phyloP scores from a whole-genome alignment of 768 basidiomycete species.

The Mycena polygramma region DNA sequence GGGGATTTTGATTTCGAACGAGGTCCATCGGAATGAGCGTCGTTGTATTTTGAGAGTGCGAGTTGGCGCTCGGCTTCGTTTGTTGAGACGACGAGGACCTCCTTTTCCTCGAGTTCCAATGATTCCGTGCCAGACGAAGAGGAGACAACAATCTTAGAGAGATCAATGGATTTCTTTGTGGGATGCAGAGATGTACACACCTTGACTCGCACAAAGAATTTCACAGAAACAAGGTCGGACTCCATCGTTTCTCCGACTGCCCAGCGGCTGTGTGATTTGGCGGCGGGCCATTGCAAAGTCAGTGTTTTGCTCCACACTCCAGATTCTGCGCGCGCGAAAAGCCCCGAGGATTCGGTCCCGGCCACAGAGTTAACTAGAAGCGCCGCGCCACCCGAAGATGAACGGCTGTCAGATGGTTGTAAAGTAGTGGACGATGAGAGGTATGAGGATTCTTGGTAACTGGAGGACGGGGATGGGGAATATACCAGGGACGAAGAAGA shows the following conservation, averaged over 20 bases:
- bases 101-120: constrained; percentile 77
- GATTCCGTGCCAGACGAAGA: constrained; percentile 74
- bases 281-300: constrained; percentile 79
- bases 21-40: constrained; percentile 47
- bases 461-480: constrained; percentile 35
- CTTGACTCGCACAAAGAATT: constrained; percentile 80
- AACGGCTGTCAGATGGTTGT: constrained; percentile 25
- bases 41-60: constrained; percentile 71
- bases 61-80: constrained; percentile 77
- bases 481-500: constrained; percentile 46
- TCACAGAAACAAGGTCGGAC: constrained; percentile 72
- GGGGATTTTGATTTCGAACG: constrained; percentile 73
- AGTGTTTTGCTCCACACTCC: constrained; percentile 76
- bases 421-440: constrained; percentile 39
- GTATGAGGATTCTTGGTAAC: constrained; percentile 32
- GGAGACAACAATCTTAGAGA: constrained; percentile 59
- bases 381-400: constrained; percentile 15
- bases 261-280: constrained; percentile 80
- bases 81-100: constrained; percentile 75
- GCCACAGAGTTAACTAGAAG: constrained; percentile 65
- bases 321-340: constrained; percentile 66
- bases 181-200: constrained; percentile 50
- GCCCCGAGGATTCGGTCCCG: constrained; percentile 70
- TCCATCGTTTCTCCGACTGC: constrained; percentile 83
- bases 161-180: constrained; percentile 31